phyloP scores from a whole-genome alignment of 2,329 filamentous ascomycete species.

The Calycina herbarum region DNA sequence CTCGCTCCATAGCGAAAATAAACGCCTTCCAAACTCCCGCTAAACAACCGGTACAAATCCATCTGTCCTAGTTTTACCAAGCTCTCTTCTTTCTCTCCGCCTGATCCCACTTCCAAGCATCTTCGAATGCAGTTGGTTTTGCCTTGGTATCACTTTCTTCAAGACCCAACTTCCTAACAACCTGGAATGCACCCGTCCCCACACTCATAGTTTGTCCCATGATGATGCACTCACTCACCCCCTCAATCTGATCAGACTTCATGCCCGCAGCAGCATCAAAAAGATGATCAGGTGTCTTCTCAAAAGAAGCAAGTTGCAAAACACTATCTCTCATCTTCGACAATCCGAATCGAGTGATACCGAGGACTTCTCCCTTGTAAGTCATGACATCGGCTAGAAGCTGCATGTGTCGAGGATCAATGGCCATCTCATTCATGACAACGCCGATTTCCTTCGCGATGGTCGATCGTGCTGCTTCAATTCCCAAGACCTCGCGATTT shows the following conservation, averaged over 20 bases:
- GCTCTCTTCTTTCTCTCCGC: conserved; percentile 30
- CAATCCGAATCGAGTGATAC: conserved; percentile 93
- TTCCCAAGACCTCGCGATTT: conserved; percentile 80
- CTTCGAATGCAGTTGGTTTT: conserved; percentile 68
- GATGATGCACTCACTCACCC: conserved; percentile 95
- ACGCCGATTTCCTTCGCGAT: conserved; percentile 85
- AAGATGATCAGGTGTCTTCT: conserved; percentile 96
- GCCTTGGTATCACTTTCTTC: conserved; percentile 51
- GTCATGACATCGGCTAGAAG: conserved; percentile 98
- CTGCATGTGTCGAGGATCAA: conserved; percentile 97
- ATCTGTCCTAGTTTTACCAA: background rate
- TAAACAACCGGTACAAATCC: background rate
- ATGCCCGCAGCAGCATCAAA: conserved; percentile 92
- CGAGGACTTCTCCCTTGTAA: conserved; percentile 94
- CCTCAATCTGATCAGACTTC: conserved; percentile 89
- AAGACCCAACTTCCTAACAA: conserved; percentile 75
- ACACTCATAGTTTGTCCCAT: conserved; percentile 94
- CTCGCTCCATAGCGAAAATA: background rate
- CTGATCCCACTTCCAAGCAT: conserved; percentile 52
- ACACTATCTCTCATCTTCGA: conserved; percentile 96
- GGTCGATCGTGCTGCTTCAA: conserved; percentile 87
- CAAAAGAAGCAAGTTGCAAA: conserved; percentile 90
- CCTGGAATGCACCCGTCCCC: conserved; percentile 89
- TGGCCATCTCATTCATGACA: conserved; percentile 93
- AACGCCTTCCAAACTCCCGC: conserved; percentile 4